Base-by-base conservation (phyloP, 257 asterid species). In the Orobanche coerulescens region DNA sequence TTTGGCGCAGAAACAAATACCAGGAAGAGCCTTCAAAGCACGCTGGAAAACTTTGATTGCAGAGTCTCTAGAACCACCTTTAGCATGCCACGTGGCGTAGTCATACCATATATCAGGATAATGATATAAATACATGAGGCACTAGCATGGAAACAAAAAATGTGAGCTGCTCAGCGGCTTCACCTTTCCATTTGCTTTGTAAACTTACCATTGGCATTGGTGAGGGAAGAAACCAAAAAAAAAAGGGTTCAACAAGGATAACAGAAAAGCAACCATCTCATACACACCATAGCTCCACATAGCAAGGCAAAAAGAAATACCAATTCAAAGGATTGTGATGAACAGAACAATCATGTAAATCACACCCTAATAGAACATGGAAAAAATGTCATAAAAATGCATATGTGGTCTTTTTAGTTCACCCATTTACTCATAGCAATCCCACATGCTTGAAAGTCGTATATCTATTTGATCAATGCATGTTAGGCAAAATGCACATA, bases 81-180 rank as follows among this genome's bases (percentile, higher is more conserved):
- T 84, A 68, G 94, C 95, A 67, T 93, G 95, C 97, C 97, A 89
- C 70, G 73, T 84, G 67, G 98, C 95, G 77, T 81, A 93, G 66
- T 89, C 95, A 65, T 93, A 93, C 98, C 98, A 93, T 67, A 93
- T 80, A 71, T 93, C 98, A 50, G 98, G 97, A 76, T 86, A 86
- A 78, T 93, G 97, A 76, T 89, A 93, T 71, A 93, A 69, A 77
- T 84, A 89, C 98, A 93, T 84, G 79, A 93, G 94, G 76, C 97
- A 86, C 98, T 93, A 57, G 75, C 72, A 80, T 22, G 58, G 62
- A 73, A 73, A 78, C 48, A 69, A 48, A 53, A 15, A 52, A 48
- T 19, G 64, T 74, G 47, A 82, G 75, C 42, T 66, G 40, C 61
- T 58, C 47, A 82, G 75, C 42, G 66, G 40, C 61, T 58, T 49